phyloP scores from a whole-genome alignment of 2,329 filamentous ascomycete species.

The Samsoniella hepiali region DNA sequence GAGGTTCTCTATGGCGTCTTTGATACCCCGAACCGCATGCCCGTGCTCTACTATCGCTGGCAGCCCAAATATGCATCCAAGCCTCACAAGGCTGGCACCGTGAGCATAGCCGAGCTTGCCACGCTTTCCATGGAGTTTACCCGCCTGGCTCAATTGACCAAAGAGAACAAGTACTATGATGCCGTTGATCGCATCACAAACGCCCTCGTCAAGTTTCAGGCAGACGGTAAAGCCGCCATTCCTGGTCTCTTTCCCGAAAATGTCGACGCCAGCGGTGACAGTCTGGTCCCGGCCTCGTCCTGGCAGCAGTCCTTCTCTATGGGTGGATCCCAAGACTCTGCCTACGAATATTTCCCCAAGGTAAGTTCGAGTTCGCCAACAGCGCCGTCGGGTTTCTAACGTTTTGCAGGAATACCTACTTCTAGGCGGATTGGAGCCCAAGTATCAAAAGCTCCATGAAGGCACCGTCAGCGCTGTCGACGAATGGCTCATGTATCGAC shows the following conservation, averaged over 20 bases:
- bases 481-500: slow-evolving; percentile 72
- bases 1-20: slow-evolving; percentile 80
- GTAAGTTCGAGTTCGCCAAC: slow-evolving; percentile 26
- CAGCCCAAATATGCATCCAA: slow-evolving; percentile 61
- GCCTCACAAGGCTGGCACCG: slow-evolving; percentile 58
- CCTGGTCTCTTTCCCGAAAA: slow-evolving; percentile 77
- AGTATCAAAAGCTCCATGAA: slow-evolving; percentile 72
- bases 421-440: slow-evolving; percentile 68
- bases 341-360: slow-evolving; percentile 69
- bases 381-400: slow-evolving; percentile 23
- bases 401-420: slow-evolving; percentile 62
- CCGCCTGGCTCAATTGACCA: slow-evolving; percentile 79
- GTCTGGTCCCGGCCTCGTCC: slow-evolving; percentile 48
- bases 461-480: slow-evolving; percentile 65
- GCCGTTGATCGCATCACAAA: slow-evolving; percentile 83
- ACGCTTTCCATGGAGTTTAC: slow-evolving; percentile 87
- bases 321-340: slow-evolving; percentile 66
- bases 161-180: slow-evolving; percentile 81
- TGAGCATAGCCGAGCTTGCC: slow-evolving; percentile 69
- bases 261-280: slow-evolving; percentile 71
- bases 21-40: slow-evolving; percentile 93
- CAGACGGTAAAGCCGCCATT: slow-evolving; percentile 58
- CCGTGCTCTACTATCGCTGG: slow-evolving; percentile 77
- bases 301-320: slow-evolving; percentile 52
- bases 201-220: slow-evolving; percentile 72